Conservation (phyloP, 2,329 filamentous ascomycete genomes). For the Beauveria pseudobassiana region DNA sequence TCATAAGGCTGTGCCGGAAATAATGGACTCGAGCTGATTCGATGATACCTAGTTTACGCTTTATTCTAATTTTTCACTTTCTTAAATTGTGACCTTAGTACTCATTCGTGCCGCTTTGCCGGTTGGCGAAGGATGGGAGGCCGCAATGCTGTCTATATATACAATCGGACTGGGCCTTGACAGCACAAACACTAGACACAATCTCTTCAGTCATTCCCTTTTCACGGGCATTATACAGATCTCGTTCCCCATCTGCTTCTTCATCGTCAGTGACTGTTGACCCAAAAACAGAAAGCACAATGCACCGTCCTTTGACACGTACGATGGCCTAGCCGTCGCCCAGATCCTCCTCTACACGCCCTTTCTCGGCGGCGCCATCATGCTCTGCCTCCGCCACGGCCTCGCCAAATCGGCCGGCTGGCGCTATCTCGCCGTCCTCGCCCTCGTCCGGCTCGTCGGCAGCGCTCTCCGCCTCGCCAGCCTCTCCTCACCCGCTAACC, state of each 20-base stretch:
- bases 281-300: background rate
- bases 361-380: slow-evolving; percentile 22
- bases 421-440: slow-evolving; percentile 51
- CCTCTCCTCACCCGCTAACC: slow-evolving; percentile 43
- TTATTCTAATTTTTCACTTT: background rate
- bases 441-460: slow-evolving; percentile 49
- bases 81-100: background rate
- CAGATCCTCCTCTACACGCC: slow-evolving; percentile 24
- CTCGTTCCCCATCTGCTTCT: too few relatives aligned
- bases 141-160: background rate
- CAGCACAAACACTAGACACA: background rate
- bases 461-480: slow-evolving; percentile 36
- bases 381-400: slow-evolving; percentile 41
- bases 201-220: background rate
- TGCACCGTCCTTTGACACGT: slow-evolving; percentile 17
- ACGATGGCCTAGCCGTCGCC: slow-evolving; percentile 26
- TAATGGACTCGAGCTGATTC: background rate
- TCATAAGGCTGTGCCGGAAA: background rate
- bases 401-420: slow-evolving; percentile 53
- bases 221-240: background rate
- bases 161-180: background rate
- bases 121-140: background rate
- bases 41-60: background rate
- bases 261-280: too few relatives aligned
- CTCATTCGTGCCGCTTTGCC: background rate